Conservation (phyloP, 495 filamentous ascomycete genomes). For the Cercophora samala region DNA sequence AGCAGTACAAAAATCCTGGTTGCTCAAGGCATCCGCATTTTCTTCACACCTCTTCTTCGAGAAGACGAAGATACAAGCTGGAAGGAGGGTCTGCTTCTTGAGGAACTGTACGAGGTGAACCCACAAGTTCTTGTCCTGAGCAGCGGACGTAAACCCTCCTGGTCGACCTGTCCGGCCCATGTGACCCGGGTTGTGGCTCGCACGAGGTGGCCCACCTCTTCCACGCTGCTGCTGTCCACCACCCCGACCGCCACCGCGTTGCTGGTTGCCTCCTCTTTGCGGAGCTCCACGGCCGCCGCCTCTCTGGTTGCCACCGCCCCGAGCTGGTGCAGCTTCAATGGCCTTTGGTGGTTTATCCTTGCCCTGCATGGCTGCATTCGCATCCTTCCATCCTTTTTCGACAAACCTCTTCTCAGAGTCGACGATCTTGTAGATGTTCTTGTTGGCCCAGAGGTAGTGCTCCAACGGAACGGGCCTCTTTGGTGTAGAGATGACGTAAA, state of each 20-base stretch:
- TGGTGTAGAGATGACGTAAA: conserved; percentile 96
- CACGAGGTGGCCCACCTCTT: conserved; percentile 56
- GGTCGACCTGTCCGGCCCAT: conserved; percentile 84
- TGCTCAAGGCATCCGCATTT: conserved; percentile 91
- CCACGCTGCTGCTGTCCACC: conserved; percentile 57
- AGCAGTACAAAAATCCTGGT: conserved; percentile 88
- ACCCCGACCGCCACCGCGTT: conserved; percentile 51
- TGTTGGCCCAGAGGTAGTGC: conserved; percentile 93
- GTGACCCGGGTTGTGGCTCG: conserved; percentile 64
- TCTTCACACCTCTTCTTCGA: conserved; percentile 96
- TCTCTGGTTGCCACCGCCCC: conserved; percentile 52
- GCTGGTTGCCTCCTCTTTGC: conserved; percentile 55
- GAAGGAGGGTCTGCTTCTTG: conserved; percentile 79
- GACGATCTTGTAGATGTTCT: conserved; percentile 90
- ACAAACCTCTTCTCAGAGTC: conserved; percentile 86
- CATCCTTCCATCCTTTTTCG: conserved; percentile 91
- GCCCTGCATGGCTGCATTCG: conserved; percentile 75
- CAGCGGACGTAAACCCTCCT: conserved; percentile 76
- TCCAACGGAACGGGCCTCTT: conserved; percentile 94
- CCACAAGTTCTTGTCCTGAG: conserved; percentile 96
- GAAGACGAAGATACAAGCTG: conserved; percentile 96
- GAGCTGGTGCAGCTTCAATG: conserved; percentile 46
- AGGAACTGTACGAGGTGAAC: conserved; percentile 90
- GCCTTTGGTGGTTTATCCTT: conserved; percentile 69
- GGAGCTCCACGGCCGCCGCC: conserved; percentile 34